Evolutionary conservation across 2,329 filamentous ascomycete species (phyloP).

Genomic region (Aspergillus intermedius): DNA sequence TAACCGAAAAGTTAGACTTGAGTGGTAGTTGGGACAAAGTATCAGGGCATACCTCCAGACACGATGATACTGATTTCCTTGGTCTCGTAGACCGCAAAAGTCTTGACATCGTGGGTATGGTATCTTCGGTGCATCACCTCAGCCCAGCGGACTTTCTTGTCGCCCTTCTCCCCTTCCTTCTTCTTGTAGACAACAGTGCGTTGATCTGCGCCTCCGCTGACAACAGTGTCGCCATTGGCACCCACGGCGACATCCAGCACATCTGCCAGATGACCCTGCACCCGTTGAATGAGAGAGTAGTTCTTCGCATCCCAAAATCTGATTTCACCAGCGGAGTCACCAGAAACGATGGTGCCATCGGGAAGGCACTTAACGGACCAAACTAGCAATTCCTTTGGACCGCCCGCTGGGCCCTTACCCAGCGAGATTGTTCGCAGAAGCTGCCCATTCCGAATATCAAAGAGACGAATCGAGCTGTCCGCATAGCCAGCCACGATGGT

Average conservation of each 20-base stretch:
- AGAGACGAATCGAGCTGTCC: slow-evolving; percentile 90
- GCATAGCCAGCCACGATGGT: slow-evolving; percentile 84
- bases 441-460: slow-evolving; percentile 73
- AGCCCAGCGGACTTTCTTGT: slow-evolving; percentile 63
- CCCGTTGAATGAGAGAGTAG: slow-evolving; percentile 77
- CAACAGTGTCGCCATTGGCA: slow-evolving; percentile 69
- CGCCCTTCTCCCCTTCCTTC: slow-evolving; percentile 41
- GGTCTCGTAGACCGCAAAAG: slow-evolving; percentile 84
- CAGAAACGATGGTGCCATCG: slow-evolving; percentile 85
- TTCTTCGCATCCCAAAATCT: slow-evolving; percentile 91
- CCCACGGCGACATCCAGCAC: slow-evolving; percentile 81
- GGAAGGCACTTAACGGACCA: slow-evolving; percentile 89
- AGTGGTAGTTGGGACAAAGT: slow-evolving; percentile 2
- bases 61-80: slow-evolving; percentile 77
- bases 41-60: slow-evolving; percentile 67
- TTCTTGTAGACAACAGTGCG: slow-evolving; percentile 77
- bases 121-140: slow-evolving; percentile 81
- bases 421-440: slow-evolving; percentile 77
- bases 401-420: slow-evolving; percentile 68
- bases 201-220: slow-evolving; percentile 89
- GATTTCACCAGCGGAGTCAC: slow-evolving; percentile 88
- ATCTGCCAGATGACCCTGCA: slow-evolving; percentile 83
- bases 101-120: slow-evolving; percentile 91
- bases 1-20: slow-evolving; percentile 22
- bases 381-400: slow-evolving; percentile 77